A percentile compares a stretch with the other conserved stretches of the same genome.
These are phyloP conservation scores for Globisporangium carolinianum DNA, from an alignment of 352 stramenopile species.

Conservation along the genomic window DNA sequence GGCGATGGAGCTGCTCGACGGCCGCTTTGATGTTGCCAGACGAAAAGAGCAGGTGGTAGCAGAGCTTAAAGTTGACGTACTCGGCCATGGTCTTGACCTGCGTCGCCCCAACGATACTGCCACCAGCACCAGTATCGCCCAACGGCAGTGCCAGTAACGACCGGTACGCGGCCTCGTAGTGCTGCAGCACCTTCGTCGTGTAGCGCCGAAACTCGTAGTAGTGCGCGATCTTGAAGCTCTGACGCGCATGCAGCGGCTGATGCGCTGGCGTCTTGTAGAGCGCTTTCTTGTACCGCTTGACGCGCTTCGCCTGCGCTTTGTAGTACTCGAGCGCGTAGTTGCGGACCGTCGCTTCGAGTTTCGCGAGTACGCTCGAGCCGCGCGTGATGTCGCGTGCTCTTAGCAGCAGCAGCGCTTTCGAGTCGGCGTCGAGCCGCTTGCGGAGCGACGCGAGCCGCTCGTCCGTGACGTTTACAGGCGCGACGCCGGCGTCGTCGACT, in stretches of 20 bases:
- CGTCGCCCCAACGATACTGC: conserved; percentile 29
- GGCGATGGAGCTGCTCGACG: conserved; percentile 76
- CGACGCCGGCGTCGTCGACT: conserved; percentile 56
- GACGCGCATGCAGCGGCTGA: conserved; percentile 52
- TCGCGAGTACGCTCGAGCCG: conserved; percentile 48
- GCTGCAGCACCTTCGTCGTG: conserved; percentile 79
- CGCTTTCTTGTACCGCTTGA: conserved; percentile 84
- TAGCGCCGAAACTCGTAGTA: conserved; percentile 86
- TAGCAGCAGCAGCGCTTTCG: conserved; percentile 68
- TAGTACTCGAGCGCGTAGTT: conserved; percentile 85
- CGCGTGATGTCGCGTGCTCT: conserved; percentile 54
- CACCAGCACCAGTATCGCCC: conserved; percentile 30
- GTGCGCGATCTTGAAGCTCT: conserved; percentile 87
- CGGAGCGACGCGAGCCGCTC: conserved; percentile 66
- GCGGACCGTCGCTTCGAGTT: conserved; percentile 66
- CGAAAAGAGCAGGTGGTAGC: conserved; percentile 85
- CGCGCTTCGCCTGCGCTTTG: conserved; percentile 80
- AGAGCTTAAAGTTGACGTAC: conserved; percentile 86
- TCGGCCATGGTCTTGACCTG: conserved; percentile 84
- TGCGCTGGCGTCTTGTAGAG: conserved; percentile 50
- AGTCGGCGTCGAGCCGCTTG: conserved; percentile 62
- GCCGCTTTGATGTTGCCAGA: conserved; percentile 79
- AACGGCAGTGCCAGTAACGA: conserved; percentile 50
- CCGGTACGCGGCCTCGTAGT: conserved; percentile 81
- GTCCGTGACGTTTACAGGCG: conserved; percentile 60